Evolutionary conservation across 1,139 yeast genomes (phyloP).

Genomic region (Pichia sp.): DNA sequence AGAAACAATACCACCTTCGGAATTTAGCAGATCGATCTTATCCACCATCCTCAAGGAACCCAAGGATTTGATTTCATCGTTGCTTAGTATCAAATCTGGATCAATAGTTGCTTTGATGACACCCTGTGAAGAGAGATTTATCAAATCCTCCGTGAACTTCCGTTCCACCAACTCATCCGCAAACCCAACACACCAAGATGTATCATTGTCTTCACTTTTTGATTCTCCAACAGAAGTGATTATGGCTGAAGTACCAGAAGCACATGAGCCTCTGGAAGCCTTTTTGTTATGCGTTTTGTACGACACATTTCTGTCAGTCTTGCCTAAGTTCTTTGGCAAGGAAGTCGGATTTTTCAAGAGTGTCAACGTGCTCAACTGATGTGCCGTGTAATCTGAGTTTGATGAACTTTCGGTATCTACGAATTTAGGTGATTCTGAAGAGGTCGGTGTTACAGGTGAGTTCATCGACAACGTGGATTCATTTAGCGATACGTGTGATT

Average conservation of each 20-base stretch:
- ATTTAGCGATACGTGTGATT: neutral
- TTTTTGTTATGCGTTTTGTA: constrained; percentile 22
- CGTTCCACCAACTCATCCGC: constrained; percentile 16
- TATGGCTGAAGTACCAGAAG: constrained; percentile 36
- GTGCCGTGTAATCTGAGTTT: neutral
- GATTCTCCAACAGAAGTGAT: constrained; percentile 30
- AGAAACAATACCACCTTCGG: neutral
- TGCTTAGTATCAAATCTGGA: constrained; percentile 14
- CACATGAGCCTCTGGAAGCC: constrained; percentile 36
- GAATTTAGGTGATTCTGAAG: constrained; percentile 7
- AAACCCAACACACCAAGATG: constrained; percentile 19
- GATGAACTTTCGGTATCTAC: constrained; percentile 5
- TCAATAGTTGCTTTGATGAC: constrained; percentile 11
- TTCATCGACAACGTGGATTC: constrained; percentile 1
- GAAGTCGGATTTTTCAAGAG: neutral
- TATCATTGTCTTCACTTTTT: neutral
- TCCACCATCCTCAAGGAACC: constrained; percentile 36
- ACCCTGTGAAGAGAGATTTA: constrained; percentile 18
- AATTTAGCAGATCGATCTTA: constrained; percentile 9
- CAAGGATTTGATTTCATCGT: constrained; percentile 25
- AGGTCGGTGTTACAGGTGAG: constrained; percentile 11
- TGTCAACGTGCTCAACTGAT: neutral
- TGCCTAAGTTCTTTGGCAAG: neutral
- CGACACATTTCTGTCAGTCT: neutral
- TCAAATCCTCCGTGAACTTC: constrained; percentile 22